Evolutionary conservation across 495 filamentous ascomycete genomes (phyloP).

Genomic region (Xylaria curta): DNA sequence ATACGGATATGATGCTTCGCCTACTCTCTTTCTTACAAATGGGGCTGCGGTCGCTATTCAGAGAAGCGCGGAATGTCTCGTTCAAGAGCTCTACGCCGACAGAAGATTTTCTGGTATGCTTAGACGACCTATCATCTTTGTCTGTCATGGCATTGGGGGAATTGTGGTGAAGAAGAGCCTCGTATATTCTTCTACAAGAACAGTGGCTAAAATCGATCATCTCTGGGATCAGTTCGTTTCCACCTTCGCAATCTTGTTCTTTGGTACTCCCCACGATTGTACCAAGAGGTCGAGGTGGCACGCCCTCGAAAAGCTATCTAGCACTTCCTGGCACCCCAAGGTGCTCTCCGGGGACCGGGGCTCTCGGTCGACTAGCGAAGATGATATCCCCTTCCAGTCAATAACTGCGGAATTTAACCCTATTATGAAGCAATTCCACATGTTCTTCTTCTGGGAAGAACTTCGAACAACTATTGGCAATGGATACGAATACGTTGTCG

Average conservation of each 20-base stretch:
- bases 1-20: conserved; percentile 38
- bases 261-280: conserved; percentile 38
- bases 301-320: conserved; percentile 2
- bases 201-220: conserved; percentile 3
- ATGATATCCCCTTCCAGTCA: conserved; percentile 6
- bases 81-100: conserved; percentile 15
- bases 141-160: conserved; percentile 36
- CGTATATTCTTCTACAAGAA: conserved; percentile 25
- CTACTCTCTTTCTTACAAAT: conserved; percentile 28
- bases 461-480: conserved; percentile 5
- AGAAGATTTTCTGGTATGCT: conserved; percentile 14
- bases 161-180: conserved; percentile 34
- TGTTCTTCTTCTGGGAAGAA: conserved; percentile 20
- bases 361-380: background rate
- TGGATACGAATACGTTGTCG: conserved; percentile 11
- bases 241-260: conserved; percentile 33
- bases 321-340: background rate
- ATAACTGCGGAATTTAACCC: conserved; percentile 14
- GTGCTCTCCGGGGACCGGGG: conserved; percentile 3
- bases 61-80: conserved; percentile 16
- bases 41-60: conserved; percentile 25
- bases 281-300: conserved; percentile 9
- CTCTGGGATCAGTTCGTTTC: conserved; percentile 28
- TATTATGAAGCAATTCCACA: background rate
- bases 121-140: conserved; percentile 34